Conservation (phyloP, 2,329 filamentous ascomycete species). For the Botrytis fragariae region DNA sequence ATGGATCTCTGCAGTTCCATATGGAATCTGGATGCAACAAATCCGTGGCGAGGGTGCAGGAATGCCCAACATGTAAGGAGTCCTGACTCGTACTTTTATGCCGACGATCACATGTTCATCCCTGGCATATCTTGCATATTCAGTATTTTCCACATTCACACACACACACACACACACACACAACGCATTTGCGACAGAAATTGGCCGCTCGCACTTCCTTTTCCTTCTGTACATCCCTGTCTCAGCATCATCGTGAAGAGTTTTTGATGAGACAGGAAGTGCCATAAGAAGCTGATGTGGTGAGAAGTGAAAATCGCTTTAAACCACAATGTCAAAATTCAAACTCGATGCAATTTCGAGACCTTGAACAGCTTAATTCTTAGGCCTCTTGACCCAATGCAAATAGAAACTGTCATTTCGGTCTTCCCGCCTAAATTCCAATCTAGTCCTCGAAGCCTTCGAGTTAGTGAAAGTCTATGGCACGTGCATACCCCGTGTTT, state of each 20-base stretch:
- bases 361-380: neutral
- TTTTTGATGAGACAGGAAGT: neutral
- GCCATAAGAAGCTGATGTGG: neutral
- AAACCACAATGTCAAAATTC: neutral
- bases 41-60: constrained; percentile 1
- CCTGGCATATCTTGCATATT: neutral
- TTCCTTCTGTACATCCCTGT: neutral
- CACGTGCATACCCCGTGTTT: constrained; percentile 20
- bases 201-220: neutral
- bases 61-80: constrained; percentile 16
- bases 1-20: neutral
- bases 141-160: neutral
- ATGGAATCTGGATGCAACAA: constrained; percentile 13
- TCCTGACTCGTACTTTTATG: constrained; percentile 12
- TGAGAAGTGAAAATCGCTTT: neutral
- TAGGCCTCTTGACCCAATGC: neutral
- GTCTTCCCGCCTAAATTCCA: neutral
- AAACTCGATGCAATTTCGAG: neutral
- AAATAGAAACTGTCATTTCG: neutral
- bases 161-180: neutral
- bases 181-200: neutral
- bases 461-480: constrained; percentile 1
- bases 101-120: constrained; percentile 14
- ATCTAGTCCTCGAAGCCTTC: neutral
- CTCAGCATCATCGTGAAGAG: neutral